Conservation (phyloP, 352 stramenopile species). For the Globisporangium splendens region DNA sequence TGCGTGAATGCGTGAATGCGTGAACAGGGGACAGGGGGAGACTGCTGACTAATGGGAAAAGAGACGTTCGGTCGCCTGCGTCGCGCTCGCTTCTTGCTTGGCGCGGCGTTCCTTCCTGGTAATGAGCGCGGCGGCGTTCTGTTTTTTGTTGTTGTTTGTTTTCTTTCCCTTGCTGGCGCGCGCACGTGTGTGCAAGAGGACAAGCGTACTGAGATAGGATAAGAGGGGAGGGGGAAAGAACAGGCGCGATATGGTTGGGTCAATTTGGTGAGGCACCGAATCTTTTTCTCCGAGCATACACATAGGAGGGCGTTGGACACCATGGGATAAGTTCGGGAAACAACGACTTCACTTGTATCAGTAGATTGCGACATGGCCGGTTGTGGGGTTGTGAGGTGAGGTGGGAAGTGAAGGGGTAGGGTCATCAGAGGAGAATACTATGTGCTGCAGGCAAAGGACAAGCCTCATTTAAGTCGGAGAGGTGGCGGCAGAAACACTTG, state of each 20-base stretch:
- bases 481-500: neutral
- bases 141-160: slow-evolving; percentile 2
- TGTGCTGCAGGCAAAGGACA: too few species aligned
- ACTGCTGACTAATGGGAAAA: neutral
- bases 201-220: neutral
- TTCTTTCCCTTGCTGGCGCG: neutral
- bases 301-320: neutral
- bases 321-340: neutral
- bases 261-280: neutral
- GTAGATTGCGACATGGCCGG: neutral
- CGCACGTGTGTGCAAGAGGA: neutral
- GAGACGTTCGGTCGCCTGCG: neutral
- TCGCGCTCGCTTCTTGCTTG: neutral
- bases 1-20: too few species aligned
- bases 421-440: too few species aligned
- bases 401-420: too few species aligned
- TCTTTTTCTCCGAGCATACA: neutral
- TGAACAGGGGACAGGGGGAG: too few species aligned
- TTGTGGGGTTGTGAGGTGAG: neutral
- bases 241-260: too few species aligned
- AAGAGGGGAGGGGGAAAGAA: neutral
- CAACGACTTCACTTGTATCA: neutral
- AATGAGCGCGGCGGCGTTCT: neutral
- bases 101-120: neutral
- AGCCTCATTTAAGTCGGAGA: too few species aligned